phyloP scores from a whole-genome alignment of 345 rosid genomes.

The Dipteronia dyeriana region DNA sequence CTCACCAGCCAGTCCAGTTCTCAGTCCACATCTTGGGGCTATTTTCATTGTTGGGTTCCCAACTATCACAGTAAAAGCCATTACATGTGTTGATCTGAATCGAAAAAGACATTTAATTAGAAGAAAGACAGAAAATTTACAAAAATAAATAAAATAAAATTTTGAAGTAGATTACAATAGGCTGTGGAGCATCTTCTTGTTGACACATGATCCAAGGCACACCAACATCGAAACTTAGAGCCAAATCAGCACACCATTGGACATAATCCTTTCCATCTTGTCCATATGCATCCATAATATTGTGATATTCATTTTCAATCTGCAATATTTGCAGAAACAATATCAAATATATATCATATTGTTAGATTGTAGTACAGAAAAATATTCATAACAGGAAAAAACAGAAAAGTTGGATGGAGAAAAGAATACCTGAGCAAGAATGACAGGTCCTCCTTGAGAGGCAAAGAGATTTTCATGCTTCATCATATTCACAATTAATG shows the following conservation, averaged over 20 bases:
- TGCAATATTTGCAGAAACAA: not conserved
- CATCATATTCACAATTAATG: conserved; percentile 37
- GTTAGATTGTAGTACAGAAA: too few species aligned
- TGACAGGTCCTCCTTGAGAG: conserved; percentile 54
- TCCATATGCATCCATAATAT: too few species aligned
- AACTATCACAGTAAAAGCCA: conserved; percentile 44
- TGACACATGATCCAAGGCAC: conserved; percentile 58
- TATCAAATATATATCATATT: not conserved
- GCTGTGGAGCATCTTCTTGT: conserved; percentile 38
- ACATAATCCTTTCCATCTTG: conserved; percentile 35
- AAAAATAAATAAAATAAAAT: too few species aligned
- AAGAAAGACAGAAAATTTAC: not conserved
- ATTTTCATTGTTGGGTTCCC: conserved; percentile 23
- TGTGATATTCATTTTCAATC: conserved; percentile 62
- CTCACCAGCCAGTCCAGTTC: conserved; percentile 49
- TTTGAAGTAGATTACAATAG: conserved; percentile 24
- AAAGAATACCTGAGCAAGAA: conserved; percentile 40
- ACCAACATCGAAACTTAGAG: conserved; percentile 22
- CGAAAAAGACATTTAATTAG: not conserved
- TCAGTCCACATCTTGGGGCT: conserved; percentile 55
- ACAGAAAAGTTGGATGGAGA: not conserved
- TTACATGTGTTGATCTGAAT: conserved; percentile 42
- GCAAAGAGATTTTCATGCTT: conserved; percentile 37
- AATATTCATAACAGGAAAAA: not conserved
- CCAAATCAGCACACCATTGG: conserved; percentile 45